Conservation (phyloP, 805 yeast genomes). For the Saccharomycopsis malanga region DNA sequence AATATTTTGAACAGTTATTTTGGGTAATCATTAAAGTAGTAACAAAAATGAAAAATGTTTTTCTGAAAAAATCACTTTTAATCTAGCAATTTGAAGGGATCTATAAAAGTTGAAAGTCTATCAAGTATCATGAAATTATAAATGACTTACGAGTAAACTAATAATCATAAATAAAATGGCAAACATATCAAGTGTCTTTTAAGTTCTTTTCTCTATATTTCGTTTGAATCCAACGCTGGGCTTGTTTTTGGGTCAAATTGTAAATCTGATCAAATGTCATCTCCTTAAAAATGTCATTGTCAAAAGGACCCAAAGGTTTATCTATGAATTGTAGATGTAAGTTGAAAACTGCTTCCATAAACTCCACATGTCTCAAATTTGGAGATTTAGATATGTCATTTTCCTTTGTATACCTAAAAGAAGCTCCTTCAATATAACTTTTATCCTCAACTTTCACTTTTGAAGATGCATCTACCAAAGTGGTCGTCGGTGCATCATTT, state of each 20-base stretch:
- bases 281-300: constrained; percentile 7
- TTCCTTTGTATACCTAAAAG: background rate
- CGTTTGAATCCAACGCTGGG: no score
- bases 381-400: no score
- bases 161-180: background rate
- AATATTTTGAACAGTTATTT: no score
- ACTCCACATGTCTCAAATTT: no score
- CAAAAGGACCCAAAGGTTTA: constrained; percentile 12
- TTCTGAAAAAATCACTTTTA: background rate
- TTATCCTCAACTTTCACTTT: no score
- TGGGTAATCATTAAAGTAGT: no score
- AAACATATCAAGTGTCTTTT: background rate
- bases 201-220: background rate
- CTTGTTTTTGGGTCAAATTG: no score
- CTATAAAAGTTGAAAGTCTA: background rate
- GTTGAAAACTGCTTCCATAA: constrained; percentile 10
- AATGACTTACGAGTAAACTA: background rate
- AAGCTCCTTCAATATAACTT: no score
- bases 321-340: constrained; percentile 15
- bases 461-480: no score
- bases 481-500: no score
- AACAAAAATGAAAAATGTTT: no score
- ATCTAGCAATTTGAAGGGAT: background rate
- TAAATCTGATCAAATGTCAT: constrained; percentile 17
- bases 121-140: background rate